phyloP scores from a whole-genome alignment of 2,329 filamentous ascomycete species.

The Fusarium sp. region DNA sequence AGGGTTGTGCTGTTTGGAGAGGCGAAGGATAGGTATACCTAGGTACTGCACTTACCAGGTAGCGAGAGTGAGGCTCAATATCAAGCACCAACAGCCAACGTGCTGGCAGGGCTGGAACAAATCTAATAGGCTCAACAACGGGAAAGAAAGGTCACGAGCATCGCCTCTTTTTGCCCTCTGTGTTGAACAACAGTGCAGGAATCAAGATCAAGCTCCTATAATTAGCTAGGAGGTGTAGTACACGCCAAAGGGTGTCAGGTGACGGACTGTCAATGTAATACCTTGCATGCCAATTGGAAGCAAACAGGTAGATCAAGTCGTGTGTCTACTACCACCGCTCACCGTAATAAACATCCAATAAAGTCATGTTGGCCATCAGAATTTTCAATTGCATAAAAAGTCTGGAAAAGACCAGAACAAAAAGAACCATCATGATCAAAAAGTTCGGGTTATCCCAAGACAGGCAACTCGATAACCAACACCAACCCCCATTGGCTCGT shows the following conservation, averaged over 20 bases:
- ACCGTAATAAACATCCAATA: background rate
- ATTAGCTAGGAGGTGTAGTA: conserved; percentile 15
- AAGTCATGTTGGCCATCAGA: conserved; percentile 3
- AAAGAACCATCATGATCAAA: conserved; percentile 21
- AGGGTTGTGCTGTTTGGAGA: background rate
- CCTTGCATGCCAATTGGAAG: conserved; percentile 26
- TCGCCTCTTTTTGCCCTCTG: conserved; percentile 10
- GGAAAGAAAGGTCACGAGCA: conserved; percentile 20
- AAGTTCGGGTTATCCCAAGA: conserved; percentile 32
- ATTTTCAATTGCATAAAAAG: conserved; percentile 23
- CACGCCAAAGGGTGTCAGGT: conserved; percentile 31
- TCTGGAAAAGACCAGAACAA: conserved; percentile 29
- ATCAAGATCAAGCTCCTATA: background rate
- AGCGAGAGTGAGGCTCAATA: background rate
- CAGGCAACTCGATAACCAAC: conserved; percentile 36
- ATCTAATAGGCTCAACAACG: conserved; percentile 14
- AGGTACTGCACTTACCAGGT: background rate
- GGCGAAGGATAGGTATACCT: background rate
- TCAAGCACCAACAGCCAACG: conserved; percentile 8
- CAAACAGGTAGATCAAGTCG: too few species aligned
- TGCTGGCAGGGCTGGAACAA: conserved; percentile 16
- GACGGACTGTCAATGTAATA: conserved; percentile 35
- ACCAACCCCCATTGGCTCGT: conserved; percentile 19
- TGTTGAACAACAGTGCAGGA: conserved; percentile 7
- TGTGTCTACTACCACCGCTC: too few species aligned